Conservation (phyloP, 208 protist genomes). For the Tritrichomonas musculus region DNA sequence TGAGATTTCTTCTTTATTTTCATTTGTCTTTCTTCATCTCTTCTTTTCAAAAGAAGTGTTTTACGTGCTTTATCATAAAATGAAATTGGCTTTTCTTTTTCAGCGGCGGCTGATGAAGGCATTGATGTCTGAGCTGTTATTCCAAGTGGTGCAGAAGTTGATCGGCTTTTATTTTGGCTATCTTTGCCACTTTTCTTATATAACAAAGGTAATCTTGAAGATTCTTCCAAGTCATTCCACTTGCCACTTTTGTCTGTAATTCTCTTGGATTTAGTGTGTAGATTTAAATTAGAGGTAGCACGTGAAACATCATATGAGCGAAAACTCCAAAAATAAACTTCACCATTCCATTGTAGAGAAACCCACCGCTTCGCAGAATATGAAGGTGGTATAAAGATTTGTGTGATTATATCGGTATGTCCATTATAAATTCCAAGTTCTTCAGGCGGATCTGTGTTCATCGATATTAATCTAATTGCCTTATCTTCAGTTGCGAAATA, state of each 20-base stretch:
- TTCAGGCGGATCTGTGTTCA: not conserved
- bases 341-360: not conserved
- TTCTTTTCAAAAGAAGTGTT: not conserved
- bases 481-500: not conserved
- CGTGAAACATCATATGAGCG: not conserved
- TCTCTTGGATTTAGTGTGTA: not conserved
- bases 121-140: too few species aligned
- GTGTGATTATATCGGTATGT: not conserved
- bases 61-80: not conserved
- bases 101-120: not conserved
- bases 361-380: not conserved
- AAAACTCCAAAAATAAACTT: not conserved
- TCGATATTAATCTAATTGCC: not conserved
- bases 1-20: too few species aligned
- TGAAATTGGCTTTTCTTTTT: not conserved
- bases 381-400: not conserved
- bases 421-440: not conserved
- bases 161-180: not conserved
- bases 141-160: not conserved
- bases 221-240: not conserved
- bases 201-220: not conserved
- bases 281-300: too few species aligned
- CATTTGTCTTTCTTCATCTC: not conserved
- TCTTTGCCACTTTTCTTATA: not conserved
- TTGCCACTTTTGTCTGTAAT: not conserved